phyloP scores from a whole-genome alignment of 805 yeast genomes.

The Monosporozyma solicola region DNA sequence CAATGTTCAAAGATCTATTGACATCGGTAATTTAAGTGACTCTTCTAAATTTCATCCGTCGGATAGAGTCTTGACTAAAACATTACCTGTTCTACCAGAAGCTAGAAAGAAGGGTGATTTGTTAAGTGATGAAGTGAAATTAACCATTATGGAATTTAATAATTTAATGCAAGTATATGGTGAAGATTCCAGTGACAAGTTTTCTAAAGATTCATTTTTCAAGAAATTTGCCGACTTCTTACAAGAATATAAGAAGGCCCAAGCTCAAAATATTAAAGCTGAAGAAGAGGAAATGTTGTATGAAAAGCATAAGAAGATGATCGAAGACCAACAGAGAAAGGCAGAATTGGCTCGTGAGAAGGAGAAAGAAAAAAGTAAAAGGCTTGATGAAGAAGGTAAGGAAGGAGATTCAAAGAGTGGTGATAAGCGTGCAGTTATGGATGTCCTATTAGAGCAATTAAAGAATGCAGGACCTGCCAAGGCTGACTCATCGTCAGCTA shows the following conservation, averaged over 20 bases:
- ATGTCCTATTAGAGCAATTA: constrained; percentile 73
- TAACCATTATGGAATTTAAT: constrained; percentile 57
- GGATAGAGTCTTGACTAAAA: constrained; percentile 57
- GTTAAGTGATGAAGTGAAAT: constrained; percentile 52
- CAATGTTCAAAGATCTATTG: constrained; percentile 65
- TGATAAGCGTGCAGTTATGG: constrained; percentile 55
- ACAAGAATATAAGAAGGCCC: constrained; percentile 69
- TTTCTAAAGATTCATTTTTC: constrained; percentile 62
- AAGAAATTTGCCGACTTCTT: constrained; percentile 73
- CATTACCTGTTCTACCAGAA: constrained; percentile 58
- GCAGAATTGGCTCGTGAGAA: constrained; percentile 14
- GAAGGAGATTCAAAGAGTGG: constrained; percentile 12
- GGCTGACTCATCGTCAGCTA: constrained; percentile 70
- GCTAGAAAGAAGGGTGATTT: constrained; percentile 65
- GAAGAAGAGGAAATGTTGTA: constrained; percentile 77
- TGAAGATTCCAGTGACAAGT: constrained; percentile 70
- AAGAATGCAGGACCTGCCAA: constrained; percentile 76
- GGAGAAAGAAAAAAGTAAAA: constrained; percentile 5
- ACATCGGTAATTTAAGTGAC: constrained; percentile 80
- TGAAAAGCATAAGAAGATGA: constrained; percentile 62
- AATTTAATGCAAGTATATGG: constrained; percentile 77
- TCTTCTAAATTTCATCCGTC: constrained; percentile 71
- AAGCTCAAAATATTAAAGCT: constrained; percentile 61
- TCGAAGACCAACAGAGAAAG: constrained; percentile 29
- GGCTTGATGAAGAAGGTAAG: constrained; percentile 4